Evolutionary conservation across 306 rosid species (phyloP), one percentile per base, ranked within the genome.

Genomic region (Bauhinia variegata): DNA sequence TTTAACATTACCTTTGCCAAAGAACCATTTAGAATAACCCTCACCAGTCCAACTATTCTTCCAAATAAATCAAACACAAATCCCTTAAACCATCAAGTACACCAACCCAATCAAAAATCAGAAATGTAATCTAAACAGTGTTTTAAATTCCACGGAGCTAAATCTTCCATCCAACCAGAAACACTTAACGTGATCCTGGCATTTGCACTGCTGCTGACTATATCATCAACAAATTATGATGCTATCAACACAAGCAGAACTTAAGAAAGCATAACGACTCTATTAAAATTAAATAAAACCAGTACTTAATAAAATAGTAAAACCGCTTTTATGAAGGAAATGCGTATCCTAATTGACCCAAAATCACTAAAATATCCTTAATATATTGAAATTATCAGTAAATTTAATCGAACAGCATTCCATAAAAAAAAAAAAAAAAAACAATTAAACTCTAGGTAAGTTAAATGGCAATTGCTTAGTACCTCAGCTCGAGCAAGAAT

Each of bases 401-500:
- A 37, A 80, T 36, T 38, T 23, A 67, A 14, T 58, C 15, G 41
- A 64, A 5, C 7, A 36, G 13, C 38, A 59, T 28, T 13, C 16
- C 46, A 31, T 13, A 0, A 31, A 55, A 62, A 2, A 60, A 60
- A 7, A 19, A 17, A n/a, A n/a, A n/a, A n/a, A n/a, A n/a, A n/a
- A n/a, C n/a, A n/a, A n/a, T n/a, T n/a, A n/a, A n/a, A n/a, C n/a
- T n/a, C n/a, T n/a, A n/a, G n/a, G n/a, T n/a, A n/a, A n/a, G n/a
- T n/a, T n/a, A 16, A 41, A 63, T 2, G 59, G 19, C 31, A 69
- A 39, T 65, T 34, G 62, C 15, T 0, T 38, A 63, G 15, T 68
- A 90, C 99, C 95, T 91, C 86, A 4, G 96, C 96, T 38, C 88
- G 99, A 4, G 96, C 87, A 52, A 95, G 87, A 78, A 91, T 91